Evolutionary conservation across 306 rosid genomes (phyloP), one percentile per base, ranked within the genome.

Genomic region (Vicia faba): DNA sequence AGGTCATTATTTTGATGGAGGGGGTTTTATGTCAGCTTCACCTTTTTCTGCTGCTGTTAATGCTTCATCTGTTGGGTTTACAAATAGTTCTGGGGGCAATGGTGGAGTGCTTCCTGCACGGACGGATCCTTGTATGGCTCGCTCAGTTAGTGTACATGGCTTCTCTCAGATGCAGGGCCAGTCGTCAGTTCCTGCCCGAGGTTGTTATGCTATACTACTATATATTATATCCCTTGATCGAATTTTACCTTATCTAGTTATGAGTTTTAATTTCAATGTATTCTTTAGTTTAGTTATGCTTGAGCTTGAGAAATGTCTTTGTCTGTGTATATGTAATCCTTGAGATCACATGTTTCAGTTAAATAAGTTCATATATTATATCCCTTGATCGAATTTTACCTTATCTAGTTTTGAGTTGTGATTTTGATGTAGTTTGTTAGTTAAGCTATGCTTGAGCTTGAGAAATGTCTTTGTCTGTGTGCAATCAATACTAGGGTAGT

Each of bases 161-260:
- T 93, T 88, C 85, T 84, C 97, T 46, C 89, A 88, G 79, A 86
- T 79, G 85, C 82, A 73, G 89, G 79, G 74, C 69, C 91, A 78
- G 75, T 81, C 87, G 33, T 77, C 93, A 63, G 25, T 77, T 76
- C 84, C 86, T 40, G 65, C 75, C 35, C 86, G 75, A 88, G 96
- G 98, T 89, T 45, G 73, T 55, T 73, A 19, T 72, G 10, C 36
- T 61, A 15, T n/a, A n/a, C n/a, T 49, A n/a, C 39, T 19, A 5
- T 14, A 23, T 26, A 40, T 50, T 49, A 19, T 41, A 59, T 44
- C 36, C 61, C 7, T 71, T 60, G 40, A 51, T 59, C 29, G 5
- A 40, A 18, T 40, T 39, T 8, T 28, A 11, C 79, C 39, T 85
- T 81, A 10, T 39, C 5, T 15, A 2, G 49, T 67, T 59, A 35